These are phyloP conservation scores for Berkeleyomyces basicola DNA, from an alignment of 2,329 filamentous ascomycete species.

Conservation along the genomic window DNA sequence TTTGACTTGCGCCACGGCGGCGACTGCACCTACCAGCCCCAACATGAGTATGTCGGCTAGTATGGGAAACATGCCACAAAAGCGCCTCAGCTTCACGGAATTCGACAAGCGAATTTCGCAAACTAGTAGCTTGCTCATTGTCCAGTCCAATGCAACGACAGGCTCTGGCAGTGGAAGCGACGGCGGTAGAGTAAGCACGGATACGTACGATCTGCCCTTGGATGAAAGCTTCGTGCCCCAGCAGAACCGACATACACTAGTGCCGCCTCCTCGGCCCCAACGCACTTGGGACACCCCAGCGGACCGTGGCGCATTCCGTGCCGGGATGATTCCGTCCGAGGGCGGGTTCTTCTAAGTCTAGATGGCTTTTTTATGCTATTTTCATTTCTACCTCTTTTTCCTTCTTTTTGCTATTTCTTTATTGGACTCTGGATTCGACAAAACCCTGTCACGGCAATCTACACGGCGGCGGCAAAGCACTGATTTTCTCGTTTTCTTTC, in stretches of 20 bases:
- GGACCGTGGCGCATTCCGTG: background rate
- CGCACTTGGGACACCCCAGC: conserved; percentile 6
- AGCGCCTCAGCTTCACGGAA: conserved; percentile 44
- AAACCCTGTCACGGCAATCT: background rate
- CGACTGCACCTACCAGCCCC: background rate
- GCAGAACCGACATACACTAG: background rate
- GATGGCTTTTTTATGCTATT: background rate
- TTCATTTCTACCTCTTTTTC: background rate
- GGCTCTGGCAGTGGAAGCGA: conserved; percentile 31
- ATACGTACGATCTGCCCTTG: conserved; percentile 4
- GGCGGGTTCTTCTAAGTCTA: conserved; percentile 7
- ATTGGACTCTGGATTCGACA: background rate
- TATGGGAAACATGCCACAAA: conserved; percentile 24
- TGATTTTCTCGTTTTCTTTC: conserved; percentile 6
- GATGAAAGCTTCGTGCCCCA: conserved; percentile 4
- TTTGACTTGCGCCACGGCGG: background rate
- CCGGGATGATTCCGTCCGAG: conserved; percentile 4
- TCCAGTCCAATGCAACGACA: conserved; percentile 36
- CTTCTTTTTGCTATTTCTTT: conserved; percentile 1
- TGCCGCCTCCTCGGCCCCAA: conserved; percentile 9
- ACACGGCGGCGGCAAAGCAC: conserved; percentile 11
- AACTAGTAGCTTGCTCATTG: conserved; percentile 41
- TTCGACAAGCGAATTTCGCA: conserved; percentile 44
- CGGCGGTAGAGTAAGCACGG: conserved; percentile 19
- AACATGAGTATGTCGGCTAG: background rate